Conservation (phyloP, 345 rosid genomes). For the Carallia brachiata region DNA sequence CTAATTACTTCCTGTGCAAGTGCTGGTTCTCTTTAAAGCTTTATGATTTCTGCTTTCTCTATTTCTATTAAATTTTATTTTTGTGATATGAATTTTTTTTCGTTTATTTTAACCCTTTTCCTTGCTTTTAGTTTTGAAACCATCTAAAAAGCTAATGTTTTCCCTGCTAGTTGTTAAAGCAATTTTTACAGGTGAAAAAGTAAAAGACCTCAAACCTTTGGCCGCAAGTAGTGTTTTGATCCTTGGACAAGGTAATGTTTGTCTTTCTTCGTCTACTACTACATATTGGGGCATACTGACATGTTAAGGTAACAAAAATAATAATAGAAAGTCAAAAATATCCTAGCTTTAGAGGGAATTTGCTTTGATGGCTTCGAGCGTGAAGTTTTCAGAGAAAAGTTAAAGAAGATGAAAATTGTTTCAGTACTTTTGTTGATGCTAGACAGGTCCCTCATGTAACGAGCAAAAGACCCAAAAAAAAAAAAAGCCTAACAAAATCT, state of each 20-base stretch:
- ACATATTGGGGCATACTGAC: background rate
- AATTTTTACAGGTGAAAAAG: conserved; percentile 58
- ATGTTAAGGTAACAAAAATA: background rate
- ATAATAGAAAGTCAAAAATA: background rate
- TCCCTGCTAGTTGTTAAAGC: conserved; percentile 46
- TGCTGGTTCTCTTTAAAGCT: background rate
- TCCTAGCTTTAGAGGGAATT: background rate
- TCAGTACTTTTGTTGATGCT: background rate
- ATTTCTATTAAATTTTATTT: background rate
- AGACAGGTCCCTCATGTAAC: no score
- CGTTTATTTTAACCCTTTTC: background rate
- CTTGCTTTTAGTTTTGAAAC: background rate
- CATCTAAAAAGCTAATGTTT: conserved; percentile 16
- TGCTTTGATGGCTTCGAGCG: background rate
- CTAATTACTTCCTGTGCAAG: background rate
- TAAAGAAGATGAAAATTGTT: background rate
- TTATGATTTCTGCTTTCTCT: background rate
- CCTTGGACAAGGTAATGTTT: conserved; percentile 66
- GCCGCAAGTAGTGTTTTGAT: conserved; percentile 54
- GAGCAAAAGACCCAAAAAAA: no score
- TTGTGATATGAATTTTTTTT: conserved; percentile 4
- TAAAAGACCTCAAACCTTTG: conserved; percentile 53
- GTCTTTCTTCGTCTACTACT: conserved; percentile 7
- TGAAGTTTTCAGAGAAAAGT: background rate
- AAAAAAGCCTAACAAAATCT: background rate